These are phyloP conservation scores for Vigna unguiculata DNA, from an alignment of 306 rosid species.

Conservation along the genomic window DNA sequence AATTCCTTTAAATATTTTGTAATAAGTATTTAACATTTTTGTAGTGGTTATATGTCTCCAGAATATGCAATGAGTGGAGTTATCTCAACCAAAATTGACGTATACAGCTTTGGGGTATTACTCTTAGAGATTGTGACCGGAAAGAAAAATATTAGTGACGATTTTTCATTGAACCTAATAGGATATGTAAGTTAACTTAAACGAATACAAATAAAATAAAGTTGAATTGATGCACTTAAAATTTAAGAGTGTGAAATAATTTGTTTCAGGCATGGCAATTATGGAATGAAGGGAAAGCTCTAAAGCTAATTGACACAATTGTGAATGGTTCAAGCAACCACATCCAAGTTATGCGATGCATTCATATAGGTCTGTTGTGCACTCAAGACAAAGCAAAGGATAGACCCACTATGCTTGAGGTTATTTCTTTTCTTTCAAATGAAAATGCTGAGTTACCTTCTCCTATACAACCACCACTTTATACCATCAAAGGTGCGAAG, in stretches of 20 bases:
- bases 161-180: neutral
- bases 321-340: neutral
- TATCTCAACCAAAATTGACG: neutral
- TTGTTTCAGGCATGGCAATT: conserved; percentile 16
- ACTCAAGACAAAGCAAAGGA: neutral
- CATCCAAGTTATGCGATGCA: neutral
- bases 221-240: neutral
- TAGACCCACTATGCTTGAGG: neutral
- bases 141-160: neutral
- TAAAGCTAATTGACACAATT: neutral
- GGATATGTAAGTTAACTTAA: neutral
- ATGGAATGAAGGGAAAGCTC: neutral
- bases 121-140: neutral
- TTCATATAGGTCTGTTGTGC: neutral
- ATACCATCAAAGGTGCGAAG: no score
- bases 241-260: no score
- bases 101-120: neutral
- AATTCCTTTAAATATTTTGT: no score
- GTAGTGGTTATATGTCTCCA: conserved; percentile 9
- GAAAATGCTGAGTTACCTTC: neutral
- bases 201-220: no score
- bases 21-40: neutral
- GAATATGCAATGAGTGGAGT: neutral
- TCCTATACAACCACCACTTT: conserved; percentile 9
- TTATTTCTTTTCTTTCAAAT: conserved; percentile 9